Percentiles rank a stretch among this genome's conserved stretches.
phyloP scores from a whole-genome alignment of 257 asterid genomes.

The Nicotiana benthamiana region DNA sequence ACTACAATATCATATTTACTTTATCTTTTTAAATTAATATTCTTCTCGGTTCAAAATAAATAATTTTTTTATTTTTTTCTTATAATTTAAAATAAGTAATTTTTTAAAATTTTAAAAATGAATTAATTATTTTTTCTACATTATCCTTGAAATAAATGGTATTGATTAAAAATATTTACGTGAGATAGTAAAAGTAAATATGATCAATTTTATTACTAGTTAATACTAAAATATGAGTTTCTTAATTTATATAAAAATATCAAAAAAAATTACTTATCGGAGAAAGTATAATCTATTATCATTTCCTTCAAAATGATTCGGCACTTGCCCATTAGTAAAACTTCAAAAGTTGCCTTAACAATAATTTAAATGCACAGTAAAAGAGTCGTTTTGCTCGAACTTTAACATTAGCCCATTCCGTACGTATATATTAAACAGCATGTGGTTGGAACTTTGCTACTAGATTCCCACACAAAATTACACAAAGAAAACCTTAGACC shows the following conservation, averaged over 20 bases:
- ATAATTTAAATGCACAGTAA: neutral
- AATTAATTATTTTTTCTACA: too few relatives aligned
- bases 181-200: too few relatives aligned
- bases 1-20: neutral
- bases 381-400: neutral
- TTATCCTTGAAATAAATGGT: too few relatives aligned
- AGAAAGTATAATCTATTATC: neutral
- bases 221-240: too few relatives aligned
- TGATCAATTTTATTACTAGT: too few relatives aligned
- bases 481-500: neutral
- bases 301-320: neutral
- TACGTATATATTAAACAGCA: conserved; percentile 2
- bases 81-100: too few relatives aligned
- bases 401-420: neutral
- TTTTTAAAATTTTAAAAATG: too few relatives aligned
- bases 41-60: too few relatives aligned
- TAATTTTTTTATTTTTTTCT: too few relatives aligned
- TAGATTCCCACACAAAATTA: neutral
- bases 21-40: neutral
- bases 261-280: too few relatives aligned
- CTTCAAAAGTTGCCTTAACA: neutral
- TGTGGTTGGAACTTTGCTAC: neutral
- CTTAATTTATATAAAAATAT: too few relatives aligned
- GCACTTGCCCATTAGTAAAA: neutral
- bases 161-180: too few relatives aligned